Evolutionary conservation across 345 rosid species (phyloP).

Genomic region (Lumnitzera littorea): DNA sequence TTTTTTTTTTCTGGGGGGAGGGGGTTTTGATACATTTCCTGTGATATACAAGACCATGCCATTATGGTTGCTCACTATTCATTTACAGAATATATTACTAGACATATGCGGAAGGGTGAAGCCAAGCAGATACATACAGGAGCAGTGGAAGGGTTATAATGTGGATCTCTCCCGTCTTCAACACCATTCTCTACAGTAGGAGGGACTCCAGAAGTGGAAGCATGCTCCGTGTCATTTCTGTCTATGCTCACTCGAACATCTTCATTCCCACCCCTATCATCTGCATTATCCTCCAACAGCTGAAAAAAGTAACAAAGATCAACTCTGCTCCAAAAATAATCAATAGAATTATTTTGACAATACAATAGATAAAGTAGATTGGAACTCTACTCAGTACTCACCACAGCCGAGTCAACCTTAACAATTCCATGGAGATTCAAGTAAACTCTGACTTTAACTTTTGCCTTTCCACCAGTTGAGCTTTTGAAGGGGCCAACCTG

Average conservation of each 20-base stretch:
- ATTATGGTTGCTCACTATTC: no score
- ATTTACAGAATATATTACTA: neutral
- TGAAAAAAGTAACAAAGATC: conserved; percentile 18
- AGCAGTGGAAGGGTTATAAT: conserved; percentile 20
- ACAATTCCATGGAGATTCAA: conserved; percentile 50
- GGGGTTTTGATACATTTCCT: no score
- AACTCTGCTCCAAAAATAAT: conserved; percentile 1
- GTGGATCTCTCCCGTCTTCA: conserved; percentile 15
- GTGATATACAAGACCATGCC: no score
- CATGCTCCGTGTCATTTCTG: conserved; percentile 13
- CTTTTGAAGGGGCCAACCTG: conserved; percentile 49
- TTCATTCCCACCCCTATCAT: conserved; percentile 15
- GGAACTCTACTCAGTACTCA: conserved; percentile 6
- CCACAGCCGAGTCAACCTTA: conserved; percentile 40
- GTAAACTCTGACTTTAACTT: conserved; percentile 40
- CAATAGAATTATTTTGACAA: neutral
- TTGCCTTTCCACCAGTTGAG: conserved; percentile 26
- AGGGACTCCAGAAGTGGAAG: conserved; percentile 8
- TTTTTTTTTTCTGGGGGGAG: no score
- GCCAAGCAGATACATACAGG: conserved; percentile 20
- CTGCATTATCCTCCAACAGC: conserved; percentile 29
- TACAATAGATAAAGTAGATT: neutral
- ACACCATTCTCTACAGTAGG: conserved; percentile 17
- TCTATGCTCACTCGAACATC: conserved; percentile 13
- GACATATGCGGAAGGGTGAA: neutral